Conservation (phyloP, 148 eudicot genomes). For the Rhododendron ferrugineum region DNA sequence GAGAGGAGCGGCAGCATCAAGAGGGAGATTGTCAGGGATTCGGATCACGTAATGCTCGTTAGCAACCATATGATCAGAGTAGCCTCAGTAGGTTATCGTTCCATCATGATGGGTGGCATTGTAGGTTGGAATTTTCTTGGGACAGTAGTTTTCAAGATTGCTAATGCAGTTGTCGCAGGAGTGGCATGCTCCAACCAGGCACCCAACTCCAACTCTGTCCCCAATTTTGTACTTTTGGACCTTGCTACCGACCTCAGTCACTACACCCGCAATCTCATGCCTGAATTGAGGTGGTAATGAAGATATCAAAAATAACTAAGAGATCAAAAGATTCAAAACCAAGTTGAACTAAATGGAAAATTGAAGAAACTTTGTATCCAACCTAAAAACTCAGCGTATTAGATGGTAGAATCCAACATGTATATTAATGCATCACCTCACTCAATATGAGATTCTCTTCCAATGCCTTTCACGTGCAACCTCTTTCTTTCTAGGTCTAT, state of each 20-base stretch:
- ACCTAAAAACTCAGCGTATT: background rate
- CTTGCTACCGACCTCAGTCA: slow-evolving; percentile 25
- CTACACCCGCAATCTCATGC: slow-evolving; percentile 35
- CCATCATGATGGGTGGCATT: slow-evolving; percentile 13
- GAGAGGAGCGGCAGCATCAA: slow-evolving; percentile 14
- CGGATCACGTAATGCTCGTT: slow-evolving; percentile 22
- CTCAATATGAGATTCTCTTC: background rate
- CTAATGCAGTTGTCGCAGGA: slow-evolving; percentile 18
- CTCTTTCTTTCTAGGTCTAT: background rate
- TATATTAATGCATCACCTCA: background rate
- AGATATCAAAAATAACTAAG: background rate
- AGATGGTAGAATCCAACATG: background rate
- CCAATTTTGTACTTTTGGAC: slow-evolving; percentile 27
- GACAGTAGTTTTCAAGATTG: slow-evolving; percentile 27
- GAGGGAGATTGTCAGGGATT: slow-evolving; percentile 26
- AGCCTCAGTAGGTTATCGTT: slow-evolving; percentile 27
- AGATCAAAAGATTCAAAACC: background rate
- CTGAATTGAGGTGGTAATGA: slow-evolving; percentile 8
- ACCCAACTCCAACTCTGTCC: slow-evolving; percentile 27
- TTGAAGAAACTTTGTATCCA: background rate
- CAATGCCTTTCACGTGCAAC: background rate
- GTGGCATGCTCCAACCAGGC: slow-evolving; percentile 30
- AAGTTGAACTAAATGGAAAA: background rate
- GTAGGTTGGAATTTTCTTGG: slow-evolving; percentile 13
- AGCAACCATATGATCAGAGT: slow-evolving; percentile 26